phyloP scores from a whole-genome alignment of 306 rosid species.

The Quercus berberidifolia region DNA sequence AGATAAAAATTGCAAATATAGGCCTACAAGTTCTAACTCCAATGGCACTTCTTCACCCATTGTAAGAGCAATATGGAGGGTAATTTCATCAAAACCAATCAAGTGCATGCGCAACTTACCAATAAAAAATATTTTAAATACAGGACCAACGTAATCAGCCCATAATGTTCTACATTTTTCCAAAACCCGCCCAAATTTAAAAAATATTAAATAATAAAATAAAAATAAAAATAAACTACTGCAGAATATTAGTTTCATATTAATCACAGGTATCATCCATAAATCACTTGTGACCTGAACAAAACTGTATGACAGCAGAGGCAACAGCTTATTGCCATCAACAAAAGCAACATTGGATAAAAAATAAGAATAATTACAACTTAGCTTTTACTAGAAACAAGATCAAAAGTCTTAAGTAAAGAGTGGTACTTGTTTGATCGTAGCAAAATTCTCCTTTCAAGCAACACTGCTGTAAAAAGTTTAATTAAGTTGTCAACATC shows the following conservation, averaged over 20 bases:
- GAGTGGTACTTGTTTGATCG: slow-evolving; percentile 86
- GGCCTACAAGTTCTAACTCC: background rate
- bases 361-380: slow-evolving; percentile 5
- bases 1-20: background rate
- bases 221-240: background rate
- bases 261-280: background rate
- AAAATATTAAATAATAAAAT: too few relatives aligned
- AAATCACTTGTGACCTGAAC: background rate
- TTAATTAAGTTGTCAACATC: slow-evolving; percentile 83
- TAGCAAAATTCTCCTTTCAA: slow-evolving; percentile 92
- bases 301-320: background rate
- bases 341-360: slow-evolving; percentile 14
- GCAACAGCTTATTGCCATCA: slow-evolving; percentile 13
- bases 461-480: slow-evolving; percentile 91
- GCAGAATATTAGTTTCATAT: background rate
- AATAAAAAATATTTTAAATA: background rate
- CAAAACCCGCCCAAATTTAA: background rate
- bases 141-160: background rate
- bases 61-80: too few relatives aligned
- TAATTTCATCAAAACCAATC: too few relatives aligned
- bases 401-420: slow-evolving; percentile 27
- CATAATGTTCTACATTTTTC: background rate
- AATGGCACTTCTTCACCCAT: too few relatives aligned
- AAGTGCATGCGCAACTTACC: too few relatives aligned
- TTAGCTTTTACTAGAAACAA: slow-evolving; percentile 16